These are phyloP conservation scores for Athelia psychrophila DNA, from an alignment of 1,284 basidiomycete genomes.

Conservation along the genomic window DNA sequence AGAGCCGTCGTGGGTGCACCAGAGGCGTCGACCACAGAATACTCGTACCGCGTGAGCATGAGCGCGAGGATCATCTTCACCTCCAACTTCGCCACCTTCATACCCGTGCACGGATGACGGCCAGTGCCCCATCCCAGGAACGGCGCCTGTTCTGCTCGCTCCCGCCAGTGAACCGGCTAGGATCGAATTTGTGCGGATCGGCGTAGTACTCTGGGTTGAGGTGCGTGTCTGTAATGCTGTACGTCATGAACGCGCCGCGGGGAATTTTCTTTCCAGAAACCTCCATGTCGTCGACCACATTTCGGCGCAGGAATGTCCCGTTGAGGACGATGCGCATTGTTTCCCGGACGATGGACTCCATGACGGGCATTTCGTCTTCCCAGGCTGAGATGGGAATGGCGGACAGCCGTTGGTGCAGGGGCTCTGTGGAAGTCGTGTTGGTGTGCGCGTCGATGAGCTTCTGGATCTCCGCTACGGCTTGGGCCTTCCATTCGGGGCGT, in stretches of 20 bases:
- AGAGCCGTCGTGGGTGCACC: too few species aligned
- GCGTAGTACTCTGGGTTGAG: slow-evolving; percentile 30
- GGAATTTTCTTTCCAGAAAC: slow-evolving; percentile 17
- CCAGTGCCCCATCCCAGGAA: slow-evolving; percentile 34
- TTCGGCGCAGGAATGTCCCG: slow-evolving; percentile 21
- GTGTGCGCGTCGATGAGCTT: slow-evolving; percentile 23
- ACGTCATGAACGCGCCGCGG: slow-evolving; percentile 29
- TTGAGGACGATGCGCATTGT: slow-evolving; percentile 24
- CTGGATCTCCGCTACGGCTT: slow-evolving; percentile 21
- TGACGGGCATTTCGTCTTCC: slow-evolving; percentile 30
- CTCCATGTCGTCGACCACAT: slow-evolving; percentile 10
- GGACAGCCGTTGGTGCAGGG: slow-evolving; percentile 25
- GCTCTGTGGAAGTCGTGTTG: slow-evolving; percentile 13
- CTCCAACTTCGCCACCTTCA: too few species aligned
- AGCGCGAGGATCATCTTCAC: too few species aligned
- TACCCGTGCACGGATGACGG: slow-evolving; percentile 31
- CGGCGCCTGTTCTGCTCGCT: slow-evolving; percentile 28
- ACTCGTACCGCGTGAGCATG: too few species aligned
- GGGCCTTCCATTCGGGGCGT: slow-evolving; percentile 25
- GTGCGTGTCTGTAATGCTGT: slow-evolving; percentile 27
- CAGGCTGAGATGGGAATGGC: slow-evolving; percentile 29
- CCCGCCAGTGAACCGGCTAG: slow-evolving; percentile 21
- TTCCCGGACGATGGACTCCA: slow-evolving; percentile 33
- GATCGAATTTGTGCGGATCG: slow-evolving; percentile 31
- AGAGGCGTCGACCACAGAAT: too few species aligned